A percentile compares a stretch with the other conserved stretches of the same genome.
phyloP scores from a whole-genome alignment of 2,329 filamentous ascomycete species.

The Calonectria fujianensis region DNA sequence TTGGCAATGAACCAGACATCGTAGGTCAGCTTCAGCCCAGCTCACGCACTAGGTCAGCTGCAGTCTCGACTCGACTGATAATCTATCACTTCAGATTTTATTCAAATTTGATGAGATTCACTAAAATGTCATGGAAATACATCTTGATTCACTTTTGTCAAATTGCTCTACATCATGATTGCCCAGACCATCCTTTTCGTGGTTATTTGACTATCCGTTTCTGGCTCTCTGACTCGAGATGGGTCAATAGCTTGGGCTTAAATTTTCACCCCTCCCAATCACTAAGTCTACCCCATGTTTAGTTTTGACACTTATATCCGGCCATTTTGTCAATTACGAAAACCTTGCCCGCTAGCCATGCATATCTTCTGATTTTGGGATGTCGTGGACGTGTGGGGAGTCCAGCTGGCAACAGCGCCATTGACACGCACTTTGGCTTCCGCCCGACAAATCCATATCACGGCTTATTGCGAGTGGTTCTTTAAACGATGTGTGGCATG shows the following conservation, averaged over 20 bases:
- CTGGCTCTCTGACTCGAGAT: conserved; percentile 29
- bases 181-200: conserved; percentile 36
- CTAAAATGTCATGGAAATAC: not conserved
- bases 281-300: conserved; percentile 32
- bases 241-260: conserved; percentile 30
- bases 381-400: conserved; percentile 56
- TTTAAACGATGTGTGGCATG: conserved; percentile 52
- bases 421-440: conserved; percentile 56
- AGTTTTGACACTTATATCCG: conserved; percentile 23
- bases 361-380: conserved; percentile 58
- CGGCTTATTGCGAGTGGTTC: conserved; percentile 53
- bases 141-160: not conserved
- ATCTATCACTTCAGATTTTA: not conserved
- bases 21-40: not conserved
- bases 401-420: conserved; percentile 53
- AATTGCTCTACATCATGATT: not conserved
- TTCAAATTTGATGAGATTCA: not conserved
- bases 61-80: not conserved
- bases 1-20: not conserved
- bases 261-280: conserved; percentile 30
- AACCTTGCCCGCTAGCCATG: conserved; percentile 42
- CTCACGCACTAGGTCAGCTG: not conserved
- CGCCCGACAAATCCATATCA: conserved; percentile 57
- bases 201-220: conserved; percentile 17
- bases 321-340: conserved; percentile 30